Evolutionary conservation across 345 rosid genomes (phyloP), one percentile per base, ranked within the genome.

Genomic region (Hirschfeldia incana): DNA sequence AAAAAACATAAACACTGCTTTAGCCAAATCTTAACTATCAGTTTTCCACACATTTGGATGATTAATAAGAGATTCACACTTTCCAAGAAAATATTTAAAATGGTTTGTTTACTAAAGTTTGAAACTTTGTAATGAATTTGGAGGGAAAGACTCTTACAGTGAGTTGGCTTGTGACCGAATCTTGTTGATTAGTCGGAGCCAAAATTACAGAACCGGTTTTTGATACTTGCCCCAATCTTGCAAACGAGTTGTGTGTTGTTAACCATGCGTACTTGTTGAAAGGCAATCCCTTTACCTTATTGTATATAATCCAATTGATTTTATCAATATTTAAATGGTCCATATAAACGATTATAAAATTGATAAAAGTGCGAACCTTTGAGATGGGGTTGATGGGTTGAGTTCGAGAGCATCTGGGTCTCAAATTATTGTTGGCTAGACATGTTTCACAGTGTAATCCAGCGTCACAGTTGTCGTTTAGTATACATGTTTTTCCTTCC

Each of bases 221-320:
- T 27, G 98, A 91, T 72, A 81, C 75, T 59, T 32, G 83, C 11
- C 87, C 86, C 73, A 76, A 67, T 65, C 78, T 77, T 3, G 97
- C 93, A 75, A 73, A 95, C 4, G 99, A 87, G 80, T 93, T 95
- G 85, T 95, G 98, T 4, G 98, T 91, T n/a, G 97, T 93, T 60
- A 95, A 76, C 98, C 98, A 95, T 32, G 99, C 88, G 73, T 95
- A 93, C 51, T 87, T 88, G 72, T 95, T 90, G 74, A 86, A 95
- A 12, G 98, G 87, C 82, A 91, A 83, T 49, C 79, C 87, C 72
- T 84, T 91, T 49, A 81, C 89, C 98, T 76, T 21, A n/a, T 29
- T 51, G 5, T n/a, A 27, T 4, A 55, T 57, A 26, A 57, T 5
- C 17, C 4, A 65, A 65, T 53, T 72, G 21, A 17, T 70, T 64